Evolutionary conservation across 1,139 yeast genomes (phyloP), one percentile per base, ranked within the genome.

Genomic region (Spathaspora sp.): DNA sequence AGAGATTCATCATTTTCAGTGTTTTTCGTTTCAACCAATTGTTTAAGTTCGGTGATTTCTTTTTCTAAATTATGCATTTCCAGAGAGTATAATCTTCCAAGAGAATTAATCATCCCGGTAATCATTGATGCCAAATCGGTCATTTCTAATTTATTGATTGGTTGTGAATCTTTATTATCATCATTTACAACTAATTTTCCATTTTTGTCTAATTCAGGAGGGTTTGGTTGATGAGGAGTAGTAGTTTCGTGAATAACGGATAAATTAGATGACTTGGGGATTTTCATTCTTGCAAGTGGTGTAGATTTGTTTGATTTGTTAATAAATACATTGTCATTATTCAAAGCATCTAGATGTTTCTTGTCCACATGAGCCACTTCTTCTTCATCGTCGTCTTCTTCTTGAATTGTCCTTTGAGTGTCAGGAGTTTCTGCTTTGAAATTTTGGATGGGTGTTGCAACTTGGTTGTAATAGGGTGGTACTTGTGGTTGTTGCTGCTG

Each of bases 371-470:
- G 60, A 9, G 51, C 55, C 11, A 41, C 43, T 11, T 64, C 70
- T 26, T 68, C 68, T 39, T 63, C 69, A 49, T 59, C 65, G 26
- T 69, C 77, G 42, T 70, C 76, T 17, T 71, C 75, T 55, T 74
- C 77, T 8, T 74, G 61, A 1, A 78, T 74, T 0, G 80, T 74
- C 38, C 73, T 54, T 53, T 74, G 79, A 17, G 80, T 74, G 50
- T 75, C 80, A 1, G 80, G 80, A 1, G 80, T 74, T 44, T 72
- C 78, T 4, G 56, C 48, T 18, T 58, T 56, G 20, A 46, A 52
- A 27, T 55, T 49, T 33, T 56, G 56, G 4, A 39, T 43, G 29
- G 48, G 36, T 16, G 48, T 36, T 16, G 45, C 43, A 24, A 40
- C 39, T 16, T 45, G 46, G 48, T 41, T 47, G 7, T 36, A 36